Percentiles rank a stretch among this genome's conserved stretches.
phyloP scores from a whole-genome alignment of 306 rosid genomes.

The Lathyrus aphaca region DNA sequence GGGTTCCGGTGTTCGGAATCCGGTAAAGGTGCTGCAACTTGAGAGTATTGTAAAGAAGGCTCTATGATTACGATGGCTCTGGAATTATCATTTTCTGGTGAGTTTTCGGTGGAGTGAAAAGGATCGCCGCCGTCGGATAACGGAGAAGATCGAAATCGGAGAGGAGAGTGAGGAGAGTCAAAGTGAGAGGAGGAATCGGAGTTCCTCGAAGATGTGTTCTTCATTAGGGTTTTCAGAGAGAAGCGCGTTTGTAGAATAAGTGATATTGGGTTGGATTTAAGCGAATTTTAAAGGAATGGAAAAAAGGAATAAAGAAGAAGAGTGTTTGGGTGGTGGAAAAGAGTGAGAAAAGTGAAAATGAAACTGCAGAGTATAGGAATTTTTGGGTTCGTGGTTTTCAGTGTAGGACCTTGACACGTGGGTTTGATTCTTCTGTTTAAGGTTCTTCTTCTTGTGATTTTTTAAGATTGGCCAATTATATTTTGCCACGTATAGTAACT shows the following conservation, averaged over 20 bases:
- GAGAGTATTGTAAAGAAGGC: conserved; percentile 51
- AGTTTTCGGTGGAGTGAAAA: conserved; percentile 61
- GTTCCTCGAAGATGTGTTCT: conserved; percentile 54
- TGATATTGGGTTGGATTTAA: neutral
- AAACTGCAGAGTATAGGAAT: neutral
- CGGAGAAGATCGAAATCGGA: conserved; percentile 66
- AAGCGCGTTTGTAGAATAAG: conserved; percentile 30
- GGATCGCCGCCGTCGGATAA: conserved; percentile 77
- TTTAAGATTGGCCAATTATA: neutral
- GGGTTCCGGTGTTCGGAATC: conserved; percentile 37
- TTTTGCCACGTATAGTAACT: conserved; percentile 33
- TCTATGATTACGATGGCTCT: conserved; percentile 59
- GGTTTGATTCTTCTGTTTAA: conserved; percentile 27
- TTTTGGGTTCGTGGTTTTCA: conserved; percentile 39
- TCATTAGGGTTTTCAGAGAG: conserved; percentile 44
- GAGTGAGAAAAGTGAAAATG: conserved; percentile 25
- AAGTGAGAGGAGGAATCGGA: conserved; percentile 57
- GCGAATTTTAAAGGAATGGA: conserved; percentile 41
- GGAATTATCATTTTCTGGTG: conserved; percentile 59
- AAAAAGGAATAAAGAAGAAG: conserved; percentile 22
- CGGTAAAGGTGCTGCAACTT: conserved; percentile 39
- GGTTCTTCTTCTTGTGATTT: neutral
- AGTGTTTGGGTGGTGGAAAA: conserved; percentile 55
- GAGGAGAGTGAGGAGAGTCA: conserved; percentile 74
- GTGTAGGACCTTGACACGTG: conserved; percentile 43